phyloP scores from a whole-genome alignment of 75 land plant genomes.

The Larix kaempferi region DNA sequence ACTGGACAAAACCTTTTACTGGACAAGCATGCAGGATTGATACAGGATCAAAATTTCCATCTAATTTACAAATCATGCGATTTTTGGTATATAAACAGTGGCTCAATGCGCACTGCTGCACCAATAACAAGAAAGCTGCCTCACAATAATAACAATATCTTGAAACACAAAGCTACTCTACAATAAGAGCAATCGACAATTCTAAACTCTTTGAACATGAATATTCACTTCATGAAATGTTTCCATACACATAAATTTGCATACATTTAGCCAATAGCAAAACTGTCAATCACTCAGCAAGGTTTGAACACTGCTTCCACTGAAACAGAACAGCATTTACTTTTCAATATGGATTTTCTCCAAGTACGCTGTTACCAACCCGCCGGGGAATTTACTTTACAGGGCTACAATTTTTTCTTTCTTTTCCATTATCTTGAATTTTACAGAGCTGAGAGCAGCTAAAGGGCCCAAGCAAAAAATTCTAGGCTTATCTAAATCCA shows the following conservation, averaged over 20 bases:
- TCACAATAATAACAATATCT: background rate
- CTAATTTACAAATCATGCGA: no score
- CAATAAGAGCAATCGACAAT: background rate
- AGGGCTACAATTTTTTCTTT: background rate
- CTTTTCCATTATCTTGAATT: background rate
- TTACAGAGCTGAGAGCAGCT: slow-evolving; percentile 1
- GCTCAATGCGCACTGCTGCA: no score
- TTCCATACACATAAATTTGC: background rate
- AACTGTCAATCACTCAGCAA: background rate
- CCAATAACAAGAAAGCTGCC: background rate
- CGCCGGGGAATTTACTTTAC: background rate
- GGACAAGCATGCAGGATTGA: no score
- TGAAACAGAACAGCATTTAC: background rate
- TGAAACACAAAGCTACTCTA: background rate
- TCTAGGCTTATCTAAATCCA: background rate
- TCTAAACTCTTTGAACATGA: background rate
- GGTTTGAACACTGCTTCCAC: slow-evolving; percentile 1
- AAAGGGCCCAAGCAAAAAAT: background rate
- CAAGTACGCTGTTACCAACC: background rate
- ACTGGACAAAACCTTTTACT: no score
- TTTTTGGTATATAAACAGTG: no score
- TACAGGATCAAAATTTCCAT: no score
- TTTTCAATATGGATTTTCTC: background rate
- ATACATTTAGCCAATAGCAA: background rate
- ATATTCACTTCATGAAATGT: background rate